These are phyloP conservation scores for Dictyostelium purpureum DNA, from an alignment of 78 protist species.

Conservation along the genomic window DNA sequence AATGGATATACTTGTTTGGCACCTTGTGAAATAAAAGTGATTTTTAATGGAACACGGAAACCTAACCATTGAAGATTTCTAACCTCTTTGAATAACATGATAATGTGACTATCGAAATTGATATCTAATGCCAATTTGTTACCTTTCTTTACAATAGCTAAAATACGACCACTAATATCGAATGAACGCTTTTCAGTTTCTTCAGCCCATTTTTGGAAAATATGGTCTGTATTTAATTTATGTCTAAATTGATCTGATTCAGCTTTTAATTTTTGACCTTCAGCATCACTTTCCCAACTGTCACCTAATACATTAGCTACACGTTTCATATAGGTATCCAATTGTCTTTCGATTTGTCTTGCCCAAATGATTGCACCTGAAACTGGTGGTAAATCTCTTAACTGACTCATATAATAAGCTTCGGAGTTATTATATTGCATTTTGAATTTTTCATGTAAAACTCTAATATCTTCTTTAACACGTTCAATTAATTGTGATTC, in stretches of 20 bases:
- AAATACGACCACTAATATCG: conserved; percentile 80
- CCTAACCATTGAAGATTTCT: conserved; percentile 88
- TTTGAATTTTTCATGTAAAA: conserved; percentile 89
- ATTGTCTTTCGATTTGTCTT: conserved; percentile 92
- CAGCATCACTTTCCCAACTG: conserved; percentile 90
- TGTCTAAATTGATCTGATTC: conserved; percentile 83
- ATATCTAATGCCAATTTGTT: conserved; percentile 77
- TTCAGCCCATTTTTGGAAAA: conserved; percentile 83
- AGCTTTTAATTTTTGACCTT: conserved; percentile 88
- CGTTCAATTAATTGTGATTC: conserved; percentile 89
- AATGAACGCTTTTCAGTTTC: conserved; percentile 57
- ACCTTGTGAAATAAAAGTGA: conserved; percentile 41
- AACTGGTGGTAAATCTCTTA: conserved; percentile 93
- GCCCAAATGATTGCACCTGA: conserved; percentile 94
- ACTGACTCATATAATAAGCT: conserved; percentile 84
- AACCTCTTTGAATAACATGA: conserved; percentile 89
- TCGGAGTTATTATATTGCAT: conserved; percentile 81
- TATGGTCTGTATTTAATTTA: conserved; percentile 81
- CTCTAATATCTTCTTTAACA: conserved; percentile 92
- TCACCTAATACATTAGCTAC: conserved; percentile 94
- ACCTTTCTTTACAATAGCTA: conserved; percentile 72
- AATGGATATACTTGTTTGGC: conserved; percentile 87
- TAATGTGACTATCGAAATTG: conserved; percentile 85
- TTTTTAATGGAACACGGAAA: conserved; percentile 79
- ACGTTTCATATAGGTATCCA: conserved; percentile 88